Evolutionary conservation across 257 asterid species (phyloP).

Genomic region (Striga asiatica): DNA sequence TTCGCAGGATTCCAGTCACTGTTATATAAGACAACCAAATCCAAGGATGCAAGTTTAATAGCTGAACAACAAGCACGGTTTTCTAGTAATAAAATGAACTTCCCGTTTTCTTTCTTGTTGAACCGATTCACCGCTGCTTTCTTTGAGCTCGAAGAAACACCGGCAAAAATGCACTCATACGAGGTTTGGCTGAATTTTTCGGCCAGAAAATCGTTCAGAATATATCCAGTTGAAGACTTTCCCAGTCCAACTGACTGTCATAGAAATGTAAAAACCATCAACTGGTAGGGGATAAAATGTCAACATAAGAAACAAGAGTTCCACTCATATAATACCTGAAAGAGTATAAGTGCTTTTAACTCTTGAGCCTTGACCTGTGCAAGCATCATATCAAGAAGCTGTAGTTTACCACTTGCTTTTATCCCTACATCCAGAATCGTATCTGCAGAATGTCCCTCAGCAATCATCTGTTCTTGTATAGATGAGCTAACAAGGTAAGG

Average conservation of each 20-base stretch:
- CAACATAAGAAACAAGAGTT: neutral
- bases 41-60: constrained; percentile 48
- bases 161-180: constrained; percentile 55
- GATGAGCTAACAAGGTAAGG: constrained; percentile 59
- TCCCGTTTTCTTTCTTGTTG: constrained; percentile 46
- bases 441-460: constrained; percentile 27
- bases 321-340: constrained; percentile 46
- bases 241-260: constrained; percentile 43
- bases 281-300: neutral
- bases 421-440: constrained; percentile 52
- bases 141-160: constrained; percentile 28
- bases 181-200: constrained; percentile 52
- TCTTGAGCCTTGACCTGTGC: constrained; percentile 41
- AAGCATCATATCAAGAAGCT: constrained; percentile 66
- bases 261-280: constrained; percentile 1
- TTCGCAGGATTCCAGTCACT: constrained; percentile 71
- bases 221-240: constrained; percentile 35
- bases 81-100: constrained; percentile 69
- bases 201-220: constrained; percentile 61
- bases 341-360: constrained; percentile 55
- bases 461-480: constrained; percentile 30
- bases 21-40: constrained; percentile 48
- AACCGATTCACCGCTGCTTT: constrained; percentile 65
- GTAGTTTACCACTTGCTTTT: constrained; percentile 77
- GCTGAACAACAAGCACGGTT: constrained; percentile 67